A percentile compares a stretch with the other conserved stretches of the same genome.
Evolutionary conservation across 2,329 filamentous ascomycete genomes (phyloP).

Genomic region (Ophiocordyceps polyrhachis-furcata): DNA sequence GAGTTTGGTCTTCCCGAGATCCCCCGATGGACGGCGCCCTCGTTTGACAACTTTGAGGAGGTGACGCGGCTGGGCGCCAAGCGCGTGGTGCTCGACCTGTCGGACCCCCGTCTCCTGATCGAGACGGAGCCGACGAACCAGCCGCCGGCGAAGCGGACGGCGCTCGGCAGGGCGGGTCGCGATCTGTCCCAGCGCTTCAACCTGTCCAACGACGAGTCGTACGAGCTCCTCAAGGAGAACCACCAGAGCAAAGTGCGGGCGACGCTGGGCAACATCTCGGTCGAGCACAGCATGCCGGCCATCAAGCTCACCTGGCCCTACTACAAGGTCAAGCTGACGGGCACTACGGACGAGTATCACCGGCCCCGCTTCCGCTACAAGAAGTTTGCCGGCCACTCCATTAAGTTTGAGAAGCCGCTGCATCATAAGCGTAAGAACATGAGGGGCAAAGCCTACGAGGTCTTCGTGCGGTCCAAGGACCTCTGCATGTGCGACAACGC

Average conservation of each 20-base stretch:
- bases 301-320: conserved; percentile 87
- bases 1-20: conserved; percentile 39
- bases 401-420: conserved; percentile 54
- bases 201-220: conserved; percentile 88
- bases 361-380: conserved; percentile 60
- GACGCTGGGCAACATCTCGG: conserved; percentile 74
- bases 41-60: conserved; percentile 64
- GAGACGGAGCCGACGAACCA: conserved; percentile 50
- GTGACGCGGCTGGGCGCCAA: conserved; percentile 57
- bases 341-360: conserved; percentile 64
- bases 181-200: conserved; percentile 75
- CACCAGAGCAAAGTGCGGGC: conserved; percentile 91
- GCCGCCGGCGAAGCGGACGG: conserved; percentile 48
- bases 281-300: conserved; percentile 88
- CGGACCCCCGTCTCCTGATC: conserved; percentile 71
- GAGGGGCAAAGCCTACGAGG: conserved; percentile 60
- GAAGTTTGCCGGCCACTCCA: conserved; percentile 44
- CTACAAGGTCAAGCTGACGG: conserved; percentile 72
- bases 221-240: conserved; percentile 90
- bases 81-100: conserved; percentile 66
- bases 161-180: conserved; percentile 49
- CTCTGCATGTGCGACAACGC: conserved; percentile 81
- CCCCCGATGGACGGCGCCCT: conserved; percentile 42
- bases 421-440: conserved; percentile 65
- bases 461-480: conserved; percentile 66